phyloP scores from a whole-genome alignment of 257 asterid genomes.

The Scutellaria galericulata region DNA sequence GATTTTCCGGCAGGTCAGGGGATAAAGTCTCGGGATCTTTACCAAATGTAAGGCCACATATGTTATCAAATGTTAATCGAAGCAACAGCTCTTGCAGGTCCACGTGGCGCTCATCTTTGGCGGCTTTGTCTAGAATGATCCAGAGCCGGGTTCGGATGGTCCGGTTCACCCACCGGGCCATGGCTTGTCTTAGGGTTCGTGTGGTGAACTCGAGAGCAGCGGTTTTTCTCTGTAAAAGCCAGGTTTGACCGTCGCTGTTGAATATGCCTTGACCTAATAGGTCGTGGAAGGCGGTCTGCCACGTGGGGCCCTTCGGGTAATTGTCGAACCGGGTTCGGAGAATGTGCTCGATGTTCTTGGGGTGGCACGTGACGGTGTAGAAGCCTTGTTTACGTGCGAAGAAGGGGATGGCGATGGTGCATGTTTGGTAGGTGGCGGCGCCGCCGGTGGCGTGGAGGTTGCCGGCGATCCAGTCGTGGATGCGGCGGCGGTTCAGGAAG shows the following conservation, averaged over 20 bases:
- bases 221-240: constrained; percentile 80
- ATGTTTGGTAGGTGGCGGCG: constrained; percentile 74
- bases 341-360: constrained; percentile 74
- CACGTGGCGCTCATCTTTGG: constrained; percentile 47
- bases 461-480: constrained; percentile 81
- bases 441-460: constrained; percentile 61
- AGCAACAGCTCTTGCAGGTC: constrained; percentile 77
- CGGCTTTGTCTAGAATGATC: constrained; percentile 70
- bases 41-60: constrained; percentile 81
- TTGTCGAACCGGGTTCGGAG: constrained; percentile 80
- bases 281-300: constrained; percentile 88
- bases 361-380: constrained; percentile 80
- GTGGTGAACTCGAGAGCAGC: constrained; percentile 90
- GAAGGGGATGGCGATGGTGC: constrained; percentile 68
- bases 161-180: constrained; percentile 90
- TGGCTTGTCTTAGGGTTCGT: constrained; percentile 81
- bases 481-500: constrained; percentile 58
- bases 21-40: constrained; percentile 83
- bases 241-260: constrained; percentile 82
- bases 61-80: constrained; percentile 74
- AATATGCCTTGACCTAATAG: constrained; percentile 81
- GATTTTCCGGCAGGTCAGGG: constrained; percentile 73
- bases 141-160: constrained; percentile 75
- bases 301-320: constrained; percentile 79
- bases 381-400: constrained; percentile 70